Conservation (phyloP, 2,329 filamentous ascomycete species). For the Pseudogymnoascus sp. region DNA sequence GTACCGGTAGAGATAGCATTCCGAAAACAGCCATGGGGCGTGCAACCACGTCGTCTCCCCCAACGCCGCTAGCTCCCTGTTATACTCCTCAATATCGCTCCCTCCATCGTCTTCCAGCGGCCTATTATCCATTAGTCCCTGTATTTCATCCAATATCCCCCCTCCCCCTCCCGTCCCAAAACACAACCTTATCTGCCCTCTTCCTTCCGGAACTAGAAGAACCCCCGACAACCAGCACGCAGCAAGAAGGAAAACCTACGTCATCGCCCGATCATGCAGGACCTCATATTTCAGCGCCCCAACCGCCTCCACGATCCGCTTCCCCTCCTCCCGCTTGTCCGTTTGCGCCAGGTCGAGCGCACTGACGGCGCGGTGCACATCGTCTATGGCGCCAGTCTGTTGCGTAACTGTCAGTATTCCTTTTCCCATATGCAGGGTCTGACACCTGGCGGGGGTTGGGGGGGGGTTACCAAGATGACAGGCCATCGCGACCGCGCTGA, state of each 20-base stretch:
- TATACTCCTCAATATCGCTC: conserved; percentile 66
- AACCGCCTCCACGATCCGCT: conserved; percentile 72
- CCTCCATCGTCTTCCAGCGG: conserved; percentile 28
- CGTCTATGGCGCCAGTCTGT: conserved; percentile 87
- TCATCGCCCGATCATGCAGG: conserved; percentile 76
- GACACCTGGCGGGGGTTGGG: not conserved
- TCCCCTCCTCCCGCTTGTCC: conserved; percentile 70
- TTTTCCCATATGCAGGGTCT: not conserved
- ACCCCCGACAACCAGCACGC: not conserved
- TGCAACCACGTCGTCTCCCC: conserved; percentile 74
- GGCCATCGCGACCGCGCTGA: conserved; percentile 89
- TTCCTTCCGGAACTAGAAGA: not conserved
- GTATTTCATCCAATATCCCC: not conserved
- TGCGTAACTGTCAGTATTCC: conserved; percentile 18
- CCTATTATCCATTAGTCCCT: conserved; percentile 14
- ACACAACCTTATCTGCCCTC: not conserved
- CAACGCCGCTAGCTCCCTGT: conserved; percentile 71
- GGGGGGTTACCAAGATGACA: conserved; percentile 66
- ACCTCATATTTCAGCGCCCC: conserved; percentile 88
- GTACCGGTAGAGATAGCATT: conserved; percentile 85
- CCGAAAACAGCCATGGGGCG: conserved; percentile 80
- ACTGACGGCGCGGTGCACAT: conserved; percentile 71
- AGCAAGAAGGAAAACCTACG: conserved; percentile 43
- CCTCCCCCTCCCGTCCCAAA: not conserved
- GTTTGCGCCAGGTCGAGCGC: conserved; percentile 45